A percentile compares a stretch with the other conserved stretches of the same genome.
Evolutionary conservation across 108 stramenopile species (phyloP).

Genomic region (Nannochloropsis oceanica): DNA sequence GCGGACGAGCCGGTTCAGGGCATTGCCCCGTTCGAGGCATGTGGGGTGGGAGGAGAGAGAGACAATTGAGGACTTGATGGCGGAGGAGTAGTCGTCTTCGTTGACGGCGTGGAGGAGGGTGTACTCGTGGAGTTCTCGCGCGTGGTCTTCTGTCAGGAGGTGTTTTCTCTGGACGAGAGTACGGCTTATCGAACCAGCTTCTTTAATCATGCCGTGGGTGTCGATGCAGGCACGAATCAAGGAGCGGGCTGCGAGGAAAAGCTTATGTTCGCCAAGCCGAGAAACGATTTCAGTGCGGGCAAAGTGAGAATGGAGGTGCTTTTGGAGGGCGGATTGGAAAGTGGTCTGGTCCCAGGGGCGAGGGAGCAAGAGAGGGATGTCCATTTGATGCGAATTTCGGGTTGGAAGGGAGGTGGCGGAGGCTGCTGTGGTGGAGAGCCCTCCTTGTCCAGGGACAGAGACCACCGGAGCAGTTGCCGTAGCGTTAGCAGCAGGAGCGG

Average conservation of each 20-base stretch:
- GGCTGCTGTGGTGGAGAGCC: not conserved
- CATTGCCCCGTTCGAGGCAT: not conserved
- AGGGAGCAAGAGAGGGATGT: not conserved
- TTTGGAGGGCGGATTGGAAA: not conserved
- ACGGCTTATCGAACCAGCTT: not conserved
- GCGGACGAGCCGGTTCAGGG: not conserved
- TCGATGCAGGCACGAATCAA: not conserved
- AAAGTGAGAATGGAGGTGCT: not conserved
- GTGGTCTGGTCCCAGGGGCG: not conserved
- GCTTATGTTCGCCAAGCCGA: not conserved
- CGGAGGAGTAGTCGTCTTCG: not conserved
- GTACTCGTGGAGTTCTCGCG: not conserved
- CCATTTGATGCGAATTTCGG: not conserved
- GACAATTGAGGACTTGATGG: not conserved
- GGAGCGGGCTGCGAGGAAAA: not conserved
- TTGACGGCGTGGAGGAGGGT: not conserved
- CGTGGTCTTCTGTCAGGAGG: not conserved
- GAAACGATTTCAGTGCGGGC: not conserved
- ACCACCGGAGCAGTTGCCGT: not conserved
- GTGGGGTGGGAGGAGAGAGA: not conserved
- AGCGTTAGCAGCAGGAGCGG: too few species aligned
- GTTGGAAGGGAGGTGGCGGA: not conserved
- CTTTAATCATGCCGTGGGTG: not conserved
- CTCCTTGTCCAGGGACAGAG: not conserved
- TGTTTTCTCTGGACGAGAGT: not conserved